These are phyloP conservation scores for Hericium coralloides DNA, from an alignment of 768 basidiomycete species.

Conservation along the genomic window DNA sequence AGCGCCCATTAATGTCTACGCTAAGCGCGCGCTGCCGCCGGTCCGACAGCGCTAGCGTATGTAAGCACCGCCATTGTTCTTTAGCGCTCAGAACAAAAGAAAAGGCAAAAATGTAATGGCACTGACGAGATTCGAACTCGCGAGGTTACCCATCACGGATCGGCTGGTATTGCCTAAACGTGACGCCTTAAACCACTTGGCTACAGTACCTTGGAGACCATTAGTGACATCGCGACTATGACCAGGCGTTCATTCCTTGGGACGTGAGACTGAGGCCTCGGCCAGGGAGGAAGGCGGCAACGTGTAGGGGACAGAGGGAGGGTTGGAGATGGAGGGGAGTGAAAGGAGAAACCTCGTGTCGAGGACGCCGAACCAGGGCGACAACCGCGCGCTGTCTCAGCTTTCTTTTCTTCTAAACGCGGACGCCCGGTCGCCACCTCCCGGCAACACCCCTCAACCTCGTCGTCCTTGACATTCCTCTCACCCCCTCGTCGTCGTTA, in stretches of 20 bases:
- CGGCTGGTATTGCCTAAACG: conserved; percentile 35
- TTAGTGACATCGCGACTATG: background rate
- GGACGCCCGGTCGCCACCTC: background rate
- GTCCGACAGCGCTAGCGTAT: no score
- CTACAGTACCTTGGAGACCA: conserved; percentile 36
- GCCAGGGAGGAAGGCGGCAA: background rate
- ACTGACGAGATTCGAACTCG: conserved; percentile 56
- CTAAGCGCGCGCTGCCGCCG: no score
- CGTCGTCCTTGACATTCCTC: background rate
- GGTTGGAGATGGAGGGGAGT: background rate
- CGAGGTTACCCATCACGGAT: conserved; percentile 52
- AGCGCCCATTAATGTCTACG: no score
- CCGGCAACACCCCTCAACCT: background rate
- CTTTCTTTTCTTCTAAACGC: background rate
- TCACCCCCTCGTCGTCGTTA: background rate
- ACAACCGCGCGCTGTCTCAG: background rate
- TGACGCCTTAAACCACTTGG: conserved; percentile 53
- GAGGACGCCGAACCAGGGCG: background rate
- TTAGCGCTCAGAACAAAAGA: background rate
- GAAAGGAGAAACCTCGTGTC: background rate
- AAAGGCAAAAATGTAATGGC: conserved; percentile 25
- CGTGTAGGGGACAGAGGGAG: background rate
- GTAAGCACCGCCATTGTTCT: background rate
- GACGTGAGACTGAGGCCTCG: background rate
- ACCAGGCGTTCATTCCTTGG: no score